Evolutionary conservation across 2,329 filamentous ascomycete species (phyloP).

Genomic region (Mariannaea elegans): DNA sequence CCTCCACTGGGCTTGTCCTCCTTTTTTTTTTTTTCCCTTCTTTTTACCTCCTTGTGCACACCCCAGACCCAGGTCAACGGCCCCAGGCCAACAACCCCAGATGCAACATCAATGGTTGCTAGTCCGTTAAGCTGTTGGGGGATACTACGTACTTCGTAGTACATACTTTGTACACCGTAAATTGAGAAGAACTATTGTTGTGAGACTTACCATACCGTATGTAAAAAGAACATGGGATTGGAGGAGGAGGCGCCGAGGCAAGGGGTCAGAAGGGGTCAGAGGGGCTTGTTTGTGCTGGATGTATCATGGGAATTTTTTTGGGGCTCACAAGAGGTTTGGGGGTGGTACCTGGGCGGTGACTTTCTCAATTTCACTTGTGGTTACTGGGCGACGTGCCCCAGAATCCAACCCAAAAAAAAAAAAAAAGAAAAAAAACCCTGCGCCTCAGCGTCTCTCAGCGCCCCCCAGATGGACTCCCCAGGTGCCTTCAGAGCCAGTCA

Average conservation of each 20-base stretch:
- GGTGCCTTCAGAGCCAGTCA: not conserved
- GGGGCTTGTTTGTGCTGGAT: not conserved
- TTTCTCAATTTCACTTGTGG: not conserved
- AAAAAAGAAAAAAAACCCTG: not conserved
- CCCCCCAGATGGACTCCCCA: not conserved
- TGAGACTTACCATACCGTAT: no score
- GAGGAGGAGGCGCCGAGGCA: not conserved
- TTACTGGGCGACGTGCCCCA: slow-evolving; percentile 5
- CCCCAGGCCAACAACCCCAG: slow-evolving; percentile 20
- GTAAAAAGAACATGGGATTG: slow-evolving; percentile 11
- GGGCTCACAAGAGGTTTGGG: slow-evolving; percentile 15
- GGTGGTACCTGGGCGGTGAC: slow-evolving; percentile 11
- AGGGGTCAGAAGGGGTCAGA: slow-evolving; percentile 1
- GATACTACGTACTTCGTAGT: not conserved
- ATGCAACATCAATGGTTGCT: slow-evolving; percentile 10
- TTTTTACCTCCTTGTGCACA: slow-evolving; percentile 1
- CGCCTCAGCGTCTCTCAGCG: not conserved
- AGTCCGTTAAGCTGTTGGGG: slow-evolving; percentile 14
- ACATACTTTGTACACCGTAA: not conserved
- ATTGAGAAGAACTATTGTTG: no score
- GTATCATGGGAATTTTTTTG: slow-evolving; percentile 15
- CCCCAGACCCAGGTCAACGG: not conserved
- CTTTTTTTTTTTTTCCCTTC: slow-evolving; percentile 4
- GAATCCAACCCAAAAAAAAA: not conserved
- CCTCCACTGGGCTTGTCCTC: slow-evolving; percentile 9